A percentile compares a stretch with the other conserved stretches of the same genome.
Conservation (phyloP, 768 basidiomycete genomes). For the Mycena vulgaris region DNA sequence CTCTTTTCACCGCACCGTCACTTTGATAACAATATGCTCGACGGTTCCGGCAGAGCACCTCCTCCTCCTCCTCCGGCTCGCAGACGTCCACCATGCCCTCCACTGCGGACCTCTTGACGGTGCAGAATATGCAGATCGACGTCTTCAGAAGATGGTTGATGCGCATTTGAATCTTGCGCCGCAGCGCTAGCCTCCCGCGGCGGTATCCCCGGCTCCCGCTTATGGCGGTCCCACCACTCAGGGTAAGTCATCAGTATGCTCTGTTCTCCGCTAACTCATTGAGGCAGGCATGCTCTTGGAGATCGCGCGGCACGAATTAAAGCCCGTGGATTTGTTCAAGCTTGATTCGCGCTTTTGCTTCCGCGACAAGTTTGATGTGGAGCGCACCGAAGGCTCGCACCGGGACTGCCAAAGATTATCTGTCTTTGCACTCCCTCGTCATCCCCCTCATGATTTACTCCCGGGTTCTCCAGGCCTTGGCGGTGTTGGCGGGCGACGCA, state of each 20-base stretch:
- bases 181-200: too few species aligned
- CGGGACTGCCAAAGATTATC: not conserved
- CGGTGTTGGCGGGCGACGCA: not conserved
- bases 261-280: not conserved
- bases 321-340: not conserved
- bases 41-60: too few species aligned
- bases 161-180: too few species aligned
- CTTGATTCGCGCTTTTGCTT: not conserved
- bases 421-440: conserved; percentile 1
- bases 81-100: too few species aligned
- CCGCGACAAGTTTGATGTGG: not conserved
- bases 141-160: too few species aligned
- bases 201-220: too few species aligned
- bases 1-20: too few species aligned
- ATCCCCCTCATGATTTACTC: not conserved
- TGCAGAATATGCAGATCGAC: too few species aligned
- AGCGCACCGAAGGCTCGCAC: not conserved
- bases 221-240: too few species aligned
- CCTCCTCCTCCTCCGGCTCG: too few species aligned
- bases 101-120: too few species aligned
- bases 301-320: conserved; percentile 5
- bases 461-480: not conserved
- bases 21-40: too few species aligned
- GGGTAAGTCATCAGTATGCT: conserved; percentile 3
- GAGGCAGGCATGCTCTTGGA: conserved; percentile 5